Evolutionary conservation across 257 asterid genomes (phyloP).

Genomic region (Ligustrum vulgare): DNA sequence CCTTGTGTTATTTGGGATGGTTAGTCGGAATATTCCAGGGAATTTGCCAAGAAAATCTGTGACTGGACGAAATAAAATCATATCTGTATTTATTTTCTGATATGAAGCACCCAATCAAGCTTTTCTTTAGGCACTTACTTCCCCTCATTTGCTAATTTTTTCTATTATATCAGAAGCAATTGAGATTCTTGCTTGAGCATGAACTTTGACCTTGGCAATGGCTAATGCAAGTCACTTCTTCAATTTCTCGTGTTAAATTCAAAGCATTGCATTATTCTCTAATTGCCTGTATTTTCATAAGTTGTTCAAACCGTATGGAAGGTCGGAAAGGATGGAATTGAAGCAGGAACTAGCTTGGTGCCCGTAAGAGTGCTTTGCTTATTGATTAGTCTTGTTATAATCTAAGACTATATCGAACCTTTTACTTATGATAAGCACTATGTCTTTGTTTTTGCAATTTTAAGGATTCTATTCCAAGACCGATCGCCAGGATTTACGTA

Average conservation of each 20-base stretch:
- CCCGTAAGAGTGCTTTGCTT: slow-evolving; percentile 57
- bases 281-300: slow-evolving; percentile 2
- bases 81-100: neutral
- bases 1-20: neutral
- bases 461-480: slow-evolving; percentile 79
- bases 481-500: slow-evolving; percentile 74
- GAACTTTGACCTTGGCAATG: neutral
- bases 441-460: slow-evolving; percentile 4
- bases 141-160: neutral
- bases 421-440: neutral
- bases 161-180: neutral
- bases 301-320: slow-evolving; percentile 65
- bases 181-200: neutral
- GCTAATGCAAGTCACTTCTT: neutral
- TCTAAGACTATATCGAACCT: neutral
- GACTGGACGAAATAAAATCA: neutral
- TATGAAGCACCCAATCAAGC: neutral
- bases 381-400: slow-evolving; percentile 7
- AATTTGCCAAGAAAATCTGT: neutral
- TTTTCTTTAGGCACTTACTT: neutral
- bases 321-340: slow-evolving; percentile 86
- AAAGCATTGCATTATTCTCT: slow-evolving; percentile 9
- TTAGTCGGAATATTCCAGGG: neutral
- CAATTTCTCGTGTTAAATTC: neutral
- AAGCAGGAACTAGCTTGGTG: slow-evolving; percentile 85